Evolutionary conservation across 192 early-diverging fungal genomes (phyloP), one percentile per base, ranked within the genome.

Genomic region (Coemansia asiatica): DNA sequence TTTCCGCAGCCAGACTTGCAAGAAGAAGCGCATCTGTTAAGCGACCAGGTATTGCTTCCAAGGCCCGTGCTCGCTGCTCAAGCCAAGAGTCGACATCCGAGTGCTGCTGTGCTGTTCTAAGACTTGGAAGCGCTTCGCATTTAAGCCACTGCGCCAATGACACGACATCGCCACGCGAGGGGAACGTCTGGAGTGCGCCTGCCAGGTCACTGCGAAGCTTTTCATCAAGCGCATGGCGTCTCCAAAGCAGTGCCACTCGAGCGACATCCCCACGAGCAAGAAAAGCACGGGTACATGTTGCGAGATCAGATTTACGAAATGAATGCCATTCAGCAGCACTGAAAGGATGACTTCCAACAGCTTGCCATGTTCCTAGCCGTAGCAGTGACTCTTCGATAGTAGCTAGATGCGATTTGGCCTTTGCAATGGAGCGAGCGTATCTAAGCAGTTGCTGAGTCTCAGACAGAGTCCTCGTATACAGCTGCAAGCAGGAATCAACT

Each of bases 1-100:
- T 44, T 44, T 44, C 40, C 16, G 40, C 40, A 44, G 40, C 40
- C 40, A 85, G 76, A 28, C 62, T 61, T 0, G 85, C 54, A 10
- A 89, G 70, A 18, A 58, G 47, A 33, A 84, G 66, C 19, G 88
- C 86, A 9, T 68, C 81, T 16, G 74, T 61, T 13, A 85, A 81
- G 6, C 51, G 63, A 18, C 69, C 55, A 9, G 78, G 62, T 12
- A 28, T 54, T 22, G 75, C 54, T 65, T 86, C 87, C 16, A 85
- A 64, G 9, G 63, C 38, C n/a, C 81, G 69, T 6, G 88, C 84
- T 4, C 85, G 75, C 51, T 76, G 71, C 56, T 84, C 79, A 35
- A 84, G 66, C 87, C 87, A 90, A 6, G 58, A 61, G 0, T 71
- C 83, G n/a, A 88, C 40, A 18, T 40, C 69, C 8, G 36, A 40